Conservation (phyloP, 306 rosid genomes). For the Vicia sativa region DNA sequence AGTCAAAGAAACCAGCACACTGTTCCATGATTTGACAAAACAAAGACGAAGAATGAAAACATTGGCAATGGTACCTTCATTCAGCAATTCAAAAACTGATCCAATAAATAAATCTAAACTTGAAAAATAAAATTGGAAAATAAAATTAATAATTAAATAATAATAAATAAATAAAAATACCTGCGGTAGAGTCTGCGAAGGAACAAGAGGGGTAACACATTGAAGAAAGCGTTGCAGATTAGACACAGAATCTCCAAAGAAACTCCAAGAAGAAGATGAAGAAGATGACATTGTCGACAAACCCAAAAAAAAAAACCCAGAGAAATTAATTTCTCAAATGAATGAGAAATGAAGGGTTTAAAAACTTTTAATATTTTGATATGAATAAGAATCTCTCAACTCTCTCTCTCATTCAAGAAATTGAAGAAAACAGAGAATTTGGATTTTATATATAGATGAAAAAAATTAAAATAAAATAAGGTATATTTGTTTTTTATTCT, state of each 20-base stretch:
- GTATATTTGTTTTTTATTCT: conserved; percentile 2
- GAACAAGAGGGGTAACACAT: conserved; percentile 63
- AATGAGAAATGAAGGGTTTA: background rate
- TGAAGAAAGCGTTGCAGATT: conserved; percentile 71
- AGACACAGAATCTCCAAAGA: conserved; percentile 37
- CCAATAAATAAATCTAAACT: background rate
- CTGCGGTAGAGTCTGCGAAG: conserved; percentile 63
- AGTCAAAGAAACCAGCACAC: conserved; percentile 4
- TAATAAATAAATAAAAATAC: conserved; percentile 34
- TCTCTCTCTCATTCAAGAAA: background rate
- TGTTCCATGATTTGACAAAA: conserved; percentile 12
- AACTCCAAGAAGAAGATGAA: conserved; percentile 24
- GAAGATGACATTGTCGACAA: conserved; percentile 40
- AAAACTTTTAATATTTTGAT: background rate
- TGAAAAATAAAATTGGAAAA: background rate
- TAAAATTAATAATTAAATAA: background rate
- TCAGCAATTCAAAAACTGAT: background rate
- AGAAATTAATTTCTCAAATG: conserved; percentile 1
- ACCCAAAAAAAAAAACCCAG: conserved; percentile 28
- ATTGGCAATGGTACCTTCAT: background rate
- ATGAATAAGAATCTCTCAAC: background rate
- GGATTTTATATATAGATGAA: background rate
- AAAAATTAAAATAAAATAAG: background rate
- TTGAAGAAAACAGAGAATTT: background rate
- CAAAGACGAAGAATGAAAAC: conserved; percentile 20